Base-by-base conservation (phyloP, 2,329 filamentous ascomycete species). In the Shiraia sp. region DNA sequence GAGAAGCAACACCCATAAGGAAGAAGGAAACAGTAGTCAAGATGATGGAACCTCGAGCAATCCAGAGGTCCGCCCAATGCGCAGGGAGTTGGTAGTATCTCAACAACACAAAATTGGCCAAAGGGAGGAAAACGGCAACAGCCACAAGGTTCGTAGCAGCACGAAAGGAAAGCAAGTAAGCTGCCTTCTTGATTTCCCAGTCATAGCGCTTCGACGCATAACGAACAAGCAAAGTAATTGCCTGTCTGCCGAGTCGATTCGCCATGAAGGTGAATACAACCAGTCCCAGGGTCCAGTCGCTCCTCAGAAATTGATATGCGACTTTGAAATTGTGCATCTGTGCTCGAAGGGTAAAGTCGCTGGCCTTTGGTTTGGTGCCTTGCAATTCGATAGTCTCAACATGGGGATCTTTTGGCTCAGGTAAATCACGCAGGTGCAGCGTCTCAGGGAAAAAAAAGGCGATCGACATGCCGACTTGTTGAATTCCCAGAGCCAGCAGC, bases 151-250 rank as follows among this genome's bases (percentile, higher is more conserved):
- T 76, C 7, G 76, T 66, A 2, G 69, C 72, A 2, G 75, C 73
- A 42, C 75, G 73, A 36, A 76, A 69, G 0, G 75, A 75, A 4
- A 75, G 63, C 14, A 78, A 57, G 26, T 67, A 66, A 9, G 63
- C 57, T 8, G 65, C 65, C 32, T 67, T 57, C 40, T 75, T 72
- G 13, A 79, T 63, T 24, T 72, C 70, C 73, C 75, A 78, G 16
- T 58, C 53, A 40, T 78, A 79, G 16, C 76, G 66, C n/a, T 73
- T 74, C 1, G 75, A 78, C 13, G 77, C 73, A 51, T 79, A 79
- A 42, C 76, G 74, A n/a, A 77, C 66, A 10, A 79, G 54, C 38
- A 79, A 68, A 47, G 69, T 72, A 12, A 74, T 62, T 8, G 73
- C 72, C 33, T 75, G 74, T 17, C 74, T 68, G 35, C 73, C 75